Evolutionary conservation across 1,284 basidiomycete genomes (phyloP), one percentile per base, ranked within the genome.

Genomic region (Phlebopus sp.): DNA sequence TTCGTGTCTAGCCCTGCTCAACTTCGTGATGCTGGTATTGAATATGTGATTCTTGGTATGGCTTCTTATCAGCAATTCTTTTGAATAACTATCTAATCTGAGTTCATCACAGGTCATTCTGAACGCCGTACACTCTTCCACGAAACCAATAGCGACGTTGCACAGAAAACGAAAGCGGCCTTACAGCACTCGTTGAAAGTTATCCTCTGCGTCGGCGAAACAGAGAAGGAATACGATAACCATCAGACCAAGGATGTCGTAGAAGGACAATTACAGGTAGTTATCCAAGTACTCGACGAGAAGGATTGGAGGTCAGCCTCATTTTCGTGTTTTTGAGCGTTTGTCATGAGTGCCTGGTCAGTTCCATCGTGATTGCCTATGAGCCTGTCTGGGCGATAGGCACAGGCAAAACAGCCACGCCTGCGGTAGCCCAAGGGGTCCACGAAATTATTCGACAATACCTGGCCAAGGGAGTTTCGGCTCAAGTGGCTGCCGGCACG

Each of bases 361-460:
- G 7, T 30, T 7, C 43, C 59, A 78, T 98, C 65, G 96, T 99
- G 54, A 78, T 99, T 61, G 96, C 96, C 15, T 99, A 94, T 69
- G 92, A 95, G 69, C 92, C 92, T 39, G 96, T 99, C 25, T 99
- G 96, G 97, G 97, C 96, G 35, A 99, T 99, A 67, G 96, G 95
- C 47, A 97, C 94, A 17, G 94, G 93, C 57, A 96, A 92, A 72
- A 95, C 97, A 51, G 96, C 97, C 36, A 93, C 92, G 32, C 76
- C 89, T 4, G 75, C 71, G 15, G 90, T 93, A 69, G 97, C 97
- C 2, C 95, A 99, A 72, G 90, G 96, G 44, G 86, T 92, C 2
- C 97, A 99, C 68, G 79, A 78, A 39, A 85, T 87, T 55, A 87
- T 95, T 61, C 90, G 96, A 58, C 65, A 73, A 27, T 98, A 84